These are phyloP conservation scores for Lentinula sp. DNA, from an alignment of 768 basidiomycete genomes.

Conservation along the genomic window DNA sequence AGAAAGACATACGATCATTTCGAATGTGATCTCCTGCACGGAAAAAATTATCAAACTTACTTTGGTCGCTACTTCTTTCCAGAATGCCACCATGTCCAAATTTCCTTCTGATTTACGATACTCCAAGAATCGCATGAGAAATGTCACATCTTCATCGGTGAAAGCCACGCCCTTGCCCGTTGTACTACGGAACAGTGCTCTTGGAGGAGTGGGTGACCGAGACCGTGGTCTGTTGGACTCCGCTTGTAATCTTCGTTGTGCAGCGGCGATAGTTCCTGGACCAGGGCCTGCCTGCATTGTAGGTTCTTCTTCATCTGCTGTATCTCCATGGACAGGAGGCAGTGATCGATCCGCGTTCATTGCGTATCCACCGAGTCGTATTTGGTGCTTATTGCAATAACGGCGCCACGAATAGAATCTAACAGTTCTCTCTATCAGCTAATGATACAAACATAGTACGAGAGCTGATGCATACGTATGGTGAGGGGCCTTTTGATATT, in stretches of 20 bases:
- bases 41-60: constrained; percentile 26
- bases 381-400: constrained; percentile 91
- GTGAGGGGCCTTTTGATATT: constrained; percentile 61
- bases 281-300: constrained; percentile 24
- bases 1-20: constrained; percentile 1
- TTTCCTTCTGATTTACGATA: constrained; percentile 70
- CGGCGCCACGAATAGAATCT: constrained; percentile 90
- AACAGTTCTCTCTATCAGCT: constrained; percentile 3
- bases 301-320: constrained; percentile 32
- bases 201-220: constrained; percentile 76
- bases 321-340: constrained; percentile 33
- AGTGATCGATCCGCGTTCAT: constrained; percentile 58
- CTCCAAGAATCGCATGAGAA: constrained; percentile 70
- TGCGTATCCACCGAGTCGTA: constrained; percentile 77
- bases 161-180: constrained; percentile 90
- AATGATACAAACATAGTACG: neutral
- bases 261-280: constrained; percentile 39
- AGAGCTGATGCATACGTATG: constrained; percentile 58
- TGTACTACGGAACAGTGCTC: constrained; percentile 75
- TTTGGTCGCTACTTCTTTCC: constrained; percentile 72
- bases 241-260: constrained; percentile 25
- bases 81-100: constrained; percentile 71
- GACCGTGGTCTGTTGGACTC: constrained; percentile 34
- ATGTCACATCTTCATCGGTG: constrained; percentile 75
- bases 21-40: neutral